Percentiles rank a stretch among this genome's conserved stretches.
These are phyloP conservation scores for Colletotrichum melonis DNA, from an alignment of 2,329 filamentous ascomycete genomes.

Conservation along the genomic window DNA sequence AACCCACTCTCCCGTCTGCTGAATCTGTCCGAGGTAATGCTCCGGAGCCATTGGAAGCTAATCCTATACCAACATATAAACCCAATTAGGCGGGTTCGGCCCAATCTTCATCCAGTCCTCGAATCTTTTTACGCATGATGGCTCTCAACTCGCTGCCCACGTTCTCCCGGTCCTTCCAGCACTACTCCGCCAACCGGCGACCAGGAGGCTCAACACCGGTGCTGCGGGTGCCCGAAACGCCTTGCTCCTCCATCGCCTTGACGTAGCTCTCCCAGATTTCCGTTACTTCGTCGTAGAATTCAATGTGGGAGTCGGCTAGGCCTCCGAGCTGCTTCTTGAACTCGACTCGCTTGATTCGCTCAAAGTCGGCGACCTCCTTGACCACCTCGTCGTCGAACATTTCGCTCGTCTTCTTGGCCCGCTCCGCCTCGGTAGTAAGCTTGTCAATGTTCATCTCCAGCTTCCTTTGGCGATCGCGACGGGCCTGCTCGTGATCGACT, in stretches of 20 bases:
- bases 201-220: slow-evolving; percentile 33
- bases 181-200: slow-evolving; percentile 28
- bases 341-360: slow-evolving; percentile 94
- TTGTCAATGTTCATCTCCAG: slow-evolving; percentile 94
- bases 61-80: slow-evolving; percentile 15
- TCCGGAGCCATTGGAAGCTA: slow-evolving; percentile 7
- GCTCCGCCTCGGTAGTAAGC: slow-evolving; percentile 88
- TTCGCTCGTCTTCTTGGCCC: slow-evolving; percentile 86
- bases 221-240: slow-evolving; percentile 40
- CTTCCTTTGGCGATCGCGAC: slow-evolving; percentile 87
- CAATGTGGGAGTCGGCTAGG: slow-evolving; percentile 85
- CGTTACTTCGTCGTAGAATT: slow-evolving; percentile 84
- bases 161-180: not conserved
- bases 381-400: slow-evolving; percentile 97
- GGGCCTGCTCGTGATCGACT: slow-evolving; percentile 93
- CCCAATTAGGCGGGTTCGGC: not conserved
- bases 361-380: slow-evolving; percentile 92
- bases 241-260: slow-evolving; percentile 84
- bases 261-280: slow-evolving; percentile 92
- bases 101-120: not conserved
- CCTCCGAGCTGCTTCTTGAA: slow-evolving; percentile 88
- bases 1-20: slow-evolving; percentile 1
- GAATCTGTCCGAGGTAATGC: not conserved
- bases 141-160: not conserved
- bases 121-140: not conserved